A percentile compares a stretch with the other conserved stretches of the same genome.
Conservation (phyloP, 805 yeast genomes). For the Wickerhamiella australiensis region DNA sequence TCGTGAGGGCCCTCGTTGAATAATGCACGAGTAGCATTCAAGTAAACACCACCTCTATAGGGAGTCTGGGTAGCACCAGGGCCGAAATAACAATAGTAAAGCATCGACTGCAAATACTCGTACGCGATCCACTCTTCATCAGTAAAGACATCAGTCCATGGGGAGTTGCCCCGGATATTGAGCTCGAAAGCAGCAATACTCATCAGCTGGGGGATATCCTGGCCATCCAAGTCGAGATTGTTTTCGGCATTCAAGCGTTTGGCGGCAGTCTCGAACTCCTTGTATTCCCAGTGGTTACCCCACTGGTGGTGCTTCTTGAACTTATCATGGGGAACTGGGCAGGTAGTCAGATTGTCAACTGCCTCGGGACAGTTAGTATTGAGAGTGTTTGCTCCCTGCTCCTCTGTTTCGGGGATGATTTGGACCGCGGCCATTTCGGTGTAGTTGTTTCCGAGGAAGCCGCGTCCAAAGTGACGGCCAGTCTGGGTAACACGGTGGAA, state of each 20-base stretch:
- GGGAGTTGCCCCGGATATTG: conserved; percentile 38
- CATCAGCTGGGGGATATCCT: conserved; percentile 34
- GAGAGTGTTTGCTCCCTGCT: conserved; percentile 22
- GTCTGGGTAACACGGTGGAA: conserved; percentile 35
- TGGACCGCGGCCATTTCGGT: conserved; percentile 22
- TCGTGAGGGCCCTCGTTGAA: conserved; percentile 31
- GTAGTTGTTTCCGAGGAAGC: conserved; percentile 24
- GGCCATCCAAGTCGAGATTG: conserved; percentile 28
- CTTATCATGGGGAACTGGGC: conserved; percentile 11
- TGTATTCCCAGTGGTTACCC: conserved; percentile 10
- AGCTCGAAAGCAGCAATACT: conserved; percentile 41
- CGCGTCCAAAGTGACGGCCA: conserved; percentile 24
- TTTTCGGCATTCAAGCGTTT: conserved; percentile 21
- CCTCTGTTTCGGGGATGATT: conserved; percentile 18
- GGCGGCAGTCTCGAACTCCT: conserved; percentile 18
- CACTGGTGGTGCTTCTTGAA: not conserved
- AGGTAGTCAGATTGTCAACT: conserved; percentile 12
- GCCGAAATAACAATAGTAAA: conserved; percentile 25
- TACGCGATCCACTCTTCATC: conserved; percentile 24
- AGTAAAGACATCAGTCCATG: conserved; percentile 28
- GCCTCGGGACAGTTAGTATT: conserved; percentile 14
- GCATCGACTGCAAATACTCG: conserved; percentile 20
- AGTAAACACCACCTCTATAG: conserved; percentile 35
- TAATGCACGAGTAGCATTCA: conserved; percentile 39
- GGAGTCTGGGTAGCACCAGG: conserved; percentile 23